Percentiles rank a stretch among this genome's conserved stretches.
Conservation (phyloP, 371 early-diverging fungal genomes). For the Encephalitozoon hellem region DNA sequence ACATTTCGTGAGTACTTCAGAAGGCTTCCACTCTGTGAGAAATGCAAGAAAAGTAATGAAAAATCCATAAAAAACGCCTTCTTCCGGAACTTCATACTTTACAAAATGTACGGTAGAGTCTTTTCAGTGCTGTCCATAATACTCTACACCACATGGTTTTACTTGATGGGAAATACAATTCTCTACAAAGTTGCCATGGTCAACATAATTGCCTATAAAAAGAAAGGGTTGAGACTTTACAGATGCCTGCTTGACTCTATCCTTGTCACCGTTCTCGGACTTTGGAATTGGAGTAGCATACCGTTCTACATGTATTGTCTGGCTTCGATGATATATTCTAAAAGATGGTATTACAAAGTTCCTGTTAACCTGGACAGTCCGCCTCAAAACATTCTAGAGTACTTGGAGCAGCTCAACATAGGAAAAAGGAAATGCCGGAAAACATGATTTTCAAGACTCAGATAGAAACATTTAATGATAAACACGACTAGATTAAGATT, state of each 20-base stretch:
- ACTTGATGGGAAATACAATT: neutral
- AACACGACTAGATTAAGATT: neutral
- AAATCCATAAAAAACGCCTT: constrained; percentile 33
- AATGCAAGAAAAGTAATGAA: constrained; percentile 32
- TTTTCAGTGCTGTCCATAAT: neutral
- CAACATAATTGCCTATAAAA: neutral
- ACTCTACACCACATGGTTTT: neutral
- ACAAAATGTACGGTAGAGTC: constrained; percentile 7
- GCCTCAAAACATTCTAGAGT: neutral
- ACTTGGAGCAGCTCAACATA: neutral
- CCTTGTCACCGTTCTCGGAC: neutral
- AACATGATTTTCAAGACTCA: neutral
- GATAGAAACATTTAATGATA: neutral
- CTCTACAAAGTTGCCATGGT: neutral
- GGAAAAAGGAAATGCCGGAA: neutral
- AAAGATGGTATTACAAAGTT: constrained; percentile 3
- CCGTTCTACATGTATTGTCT: neutral
- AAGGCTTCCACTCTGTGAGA: constrained; percentile 30
- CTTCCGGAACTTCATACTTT: constrained; percentile 34
- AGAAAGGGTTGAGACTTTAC: neutral
- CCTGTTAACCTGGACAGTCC: neutral
- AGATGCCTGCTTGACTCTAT: neutral
- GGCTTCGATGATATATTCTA: neutral
- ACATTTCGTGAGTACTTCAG: constrained; percentile 36
- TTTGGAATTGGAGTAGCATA: neutral